Base-by-base conservation (phyloP, 495 filamentous ascomycete genomes). In the Copromyces sp. region DNA sequence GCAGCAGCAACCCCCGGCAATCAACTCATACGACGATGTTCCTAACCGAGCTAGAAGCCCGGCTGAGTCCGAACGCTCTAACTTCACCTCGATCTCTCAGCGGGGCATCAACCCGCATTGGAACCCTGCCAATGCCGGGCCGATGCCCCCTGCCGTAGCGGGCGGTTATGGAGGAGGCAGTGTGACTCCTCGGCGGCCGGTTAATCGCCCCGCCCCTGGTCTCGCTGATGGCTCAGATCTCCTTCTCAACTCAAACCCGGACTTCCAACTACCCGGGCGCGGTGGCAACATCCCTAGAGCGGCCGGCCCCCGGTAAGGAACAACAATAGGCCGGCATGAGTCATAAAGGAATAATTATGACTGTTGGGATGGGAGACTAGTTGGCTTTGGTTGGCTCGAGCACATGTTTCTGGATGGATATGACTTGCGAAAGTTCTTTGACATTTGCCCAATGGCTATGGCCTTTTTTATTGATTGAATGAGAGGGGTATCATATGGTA, bases 61-160 rank as follows among this genome's bases (percentile, higher is more conserved):
- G 70, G 88, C 93, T 68, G 88, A 90, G 75, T 93, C 90, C 73
- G 92, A 94, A 73, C 84, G 87, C 39, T 92, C 90, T 72, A 90
- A 90, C 72, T 97, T 95, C 83, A 97, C 94, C 14, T 93, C 90
- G 35, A 89, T 97, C 47, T 93, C 90, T 0, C 92, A 97, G 82
- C 87, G 94, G 37, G 90, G 91, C n/a, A 81, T 95, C 24, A 97
- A 97, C 79, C 94, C 94, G 4, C 89, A 89, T 40, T 97, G 94
- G 94, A 80, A 92, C 82, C 77, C 81, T 3, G 53, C 53, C 53
- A 65, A 65, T 9, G 80, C 81, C 35, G 35, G 35, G 45, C 78
- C 82, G 59, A 82, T 82, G 37, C 78, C 81, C 17, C 81, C 85
- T 72, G 47, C 37, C 42, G 79, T 83, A n/a, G 78, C 32, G 71